Evolutionary conservation across 2,329 filamentous ascomycete species (phyloP).

Genomic region (Huntiella decipiens): DNA sequence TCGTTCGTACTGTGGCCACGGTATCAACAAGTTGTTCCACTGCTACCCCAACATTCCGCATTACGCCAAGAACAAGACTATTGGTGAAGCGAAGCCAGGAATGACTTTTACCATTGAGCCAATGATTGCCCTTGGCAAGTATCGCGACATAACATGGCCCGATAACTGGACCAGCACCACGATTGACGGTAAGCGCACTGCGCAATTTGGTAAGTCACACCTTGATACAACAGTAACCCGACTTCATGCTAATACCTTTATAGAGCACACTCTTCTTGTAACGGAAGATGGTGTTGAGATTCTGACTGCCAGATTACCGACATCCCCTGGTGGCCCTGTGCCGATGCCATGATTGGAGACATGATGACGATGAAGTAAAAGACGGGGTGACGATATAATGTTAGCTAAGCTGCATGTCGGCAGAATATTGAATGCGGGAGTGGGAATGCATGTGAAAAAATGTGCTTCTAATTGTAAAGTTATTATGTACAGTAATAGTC

Average conservation of each 20-base stretch:
- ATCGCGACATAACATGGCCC: constrained; percentile 89
- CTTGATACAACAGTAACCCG: background rate
- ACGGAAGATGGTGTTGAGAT: constrained; percentile 70
- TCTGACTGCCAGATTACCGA: constrained; percentile 50
- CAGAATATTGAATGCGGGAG: no score
- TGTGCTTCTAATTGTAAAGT: background rate
- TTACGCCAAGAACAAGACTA: constrained; percentile 96
- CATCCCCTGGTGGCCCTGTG: constrained; percentile 58
- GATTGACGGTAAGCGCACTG: constrained; percentile 70
- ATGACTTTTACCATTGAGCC: constrained; percentile 99
- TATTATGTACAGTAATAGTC: background rate
- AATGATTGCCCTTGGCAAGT: constrained; percentile 86
- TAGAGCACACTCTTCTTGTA: constrained; percentile 66
- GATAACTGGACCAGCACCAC: constrained; percentile 98
- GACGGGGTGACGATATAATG: no score
- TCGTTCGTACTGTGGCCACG: constrained; percentile 89
- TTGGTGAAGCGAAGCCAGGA: constrained; percentile 80
- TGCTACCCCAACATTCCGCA: constrained; percentile 86
- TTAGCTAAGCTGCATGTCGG: no score
- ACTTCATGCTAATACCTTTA: background rate
- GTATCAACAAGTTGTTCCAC: constrained; percentile 87
- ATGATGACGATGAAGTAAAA: no score
- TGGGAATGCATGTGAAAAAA: background rate
- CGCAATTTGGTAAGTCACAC: constrained; percentile 60
- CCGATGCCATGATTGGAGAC: constrained; percentile 27